A percentile compares a stretch with the other conserved stretches of the same genome.
Conservation (phyloP, 352 stramenopile genomes). For the Phytophthora brassicae region DNA sequence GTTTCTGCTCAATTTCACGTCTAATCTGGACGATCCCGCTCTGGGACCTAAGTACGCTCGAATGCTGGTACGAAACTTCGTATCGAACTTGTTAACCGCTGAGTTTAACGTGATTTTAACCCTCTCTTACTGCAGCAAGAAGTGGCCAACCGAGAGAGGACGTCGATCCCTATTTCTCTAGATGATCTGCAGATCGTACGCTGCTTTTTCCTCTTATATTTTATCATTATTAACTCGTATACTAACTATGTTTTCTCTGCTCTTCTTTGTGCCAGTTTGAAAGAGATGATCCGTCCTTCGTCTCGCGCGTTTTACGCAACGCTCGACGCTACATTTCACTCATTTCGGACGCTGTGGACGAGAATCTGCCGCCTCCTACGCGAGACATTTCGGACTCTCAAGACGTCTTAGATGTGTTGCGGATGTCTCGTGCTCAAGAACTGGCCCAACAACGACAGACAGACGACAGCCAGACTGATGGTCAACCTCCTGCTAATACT, state of each 20-base stretch:
- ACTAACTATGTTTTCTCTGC: neutral
- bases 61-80: conserved; percentile 58
- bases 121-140: conserved; percentile 61
- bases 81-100: no score
- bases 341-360: conserved; percentile 87
- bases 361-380: conserved; percentile 81
- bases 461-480: conserved; percentile 31
- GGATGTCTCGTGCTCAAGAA: conserved; percentile 77
- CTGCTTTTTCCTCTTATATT: conserved; percentile 41
- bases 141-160: conserved; percentile 84
- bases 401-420: conserved; percentile 85
- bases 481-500: conserved; percentile 24
- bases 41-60: conserved; percentile 75
- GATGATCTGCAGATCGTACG: conserved; percentile 83
- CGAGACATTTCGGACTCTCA: conserved; percentile 77
- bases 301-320: conserved; percentile 84
- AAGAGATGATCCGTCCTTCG: conserved; percentile 77
- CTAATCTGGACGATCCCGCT: conserved; percentile 66
- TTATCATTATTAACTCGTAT: neutral
- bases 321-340: conserved; percentile 88
- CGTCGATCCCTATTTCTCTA: conserved; percentile 73
- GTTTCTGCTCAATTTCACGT: conserved; percentile 75
- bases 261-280: conserved; percentile 49
- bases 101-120: neutral
- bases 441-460: conserved; percentile 52